phyloP scores from a whole-genome alignment of 2,329 filamentous ascomycete genomes.

The Fonsecaea erecta region DNA sequence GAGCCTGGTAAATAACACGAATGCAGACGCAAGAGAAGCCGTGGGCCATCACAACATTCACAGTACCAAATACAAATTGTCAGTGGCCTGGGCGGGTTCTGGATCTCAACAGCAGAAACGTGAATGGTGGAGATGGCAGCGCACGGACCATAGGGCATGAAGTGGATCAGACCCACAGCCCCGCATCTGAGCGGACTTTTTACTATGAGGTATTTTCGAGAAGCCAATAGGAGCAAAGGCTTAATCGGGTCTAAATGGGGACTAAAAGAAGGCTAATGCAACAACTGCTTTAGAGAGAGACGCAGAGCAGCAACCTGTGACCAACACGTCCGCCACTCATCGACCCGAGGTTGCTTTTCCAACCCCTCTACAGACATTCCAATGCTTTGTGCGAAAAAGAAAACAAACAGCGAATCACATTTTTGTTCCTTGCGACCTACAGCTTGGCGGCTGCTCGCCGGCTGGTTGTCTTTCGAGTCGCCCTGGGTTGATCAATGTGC shows the following conservation, averaged over 20 bases:
- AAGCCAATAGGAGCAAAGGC: constrained; percentile 26
- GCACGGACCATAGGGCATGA: constrained; percentile 6
- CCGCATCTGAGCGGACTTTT: constrained; percentile 11
- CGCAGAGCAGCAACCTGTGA: neutral
- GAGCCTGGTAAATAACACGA: neutral
- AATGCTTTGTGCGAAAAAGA: neutral
- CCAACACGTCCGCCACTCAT: constrained; percentile 9
- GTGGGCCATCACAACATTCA: constrained; percentile 13
- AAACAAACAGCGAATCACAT: neutral
- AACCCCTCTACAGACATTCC: constrained; percentile 7
- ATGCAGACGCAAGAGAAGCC: neutral
- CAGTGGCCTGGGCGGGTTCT: constrained; percentile 15
- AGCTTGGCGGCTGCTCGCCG: neutral
- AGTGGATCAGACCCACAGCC: constrained; percentile 8
- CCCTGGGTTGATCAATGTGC: neutral
- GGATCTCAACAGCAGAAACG: constrained; percentile 9
- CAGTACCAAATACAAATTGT: constrained; percentile 19
- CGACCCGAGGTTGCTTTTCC: constrained; percentile 11
- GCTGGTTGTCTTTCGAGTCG: neutral
- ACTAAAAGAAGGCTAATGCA: constrained; percentile 30
- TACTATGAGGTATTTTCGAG: constrained; percentile 36
- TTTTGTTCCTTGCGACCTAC: neutral
- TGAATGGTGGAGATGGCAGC: constrained; percentile 3
- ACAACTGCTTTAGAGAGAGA: constrained; percentile 7
- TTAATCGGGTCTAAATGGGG: neutral